Evolutionary conservation across 106 monocot species (phyloP), one percentile per base, ranked within the genome.

Genomic region (Apostasia ramifera): DNA sequence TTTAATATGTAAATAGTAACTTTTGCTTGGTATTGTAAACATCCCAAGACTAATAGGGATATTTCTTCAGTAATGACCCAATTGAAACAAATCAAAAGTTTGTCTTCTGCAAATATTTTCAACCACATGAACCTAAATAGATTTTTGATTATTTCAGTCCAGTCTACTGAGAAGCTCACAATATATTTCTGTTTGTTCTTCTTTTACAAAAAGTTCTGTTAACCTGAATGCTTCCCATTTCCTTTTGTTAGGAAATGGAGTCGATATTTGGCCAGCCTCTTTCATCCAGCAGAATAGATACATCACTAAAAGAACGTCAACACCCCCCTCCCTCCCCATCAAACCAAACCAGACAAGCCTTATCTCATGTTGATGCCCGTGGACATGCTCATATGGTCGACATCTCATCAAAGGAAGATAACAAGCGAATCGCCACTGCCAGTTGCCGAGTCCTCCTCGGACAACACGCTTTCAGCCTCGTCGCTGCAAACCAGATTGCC

Each of bases 301-400:
- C 81, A 66, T 66, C 63, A 56, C 8, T 71, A 65, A 7, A 55
- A 61, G 77, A 75, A 58, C 38, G 66, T 45, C 44, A 55, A 2
- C 2, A 40, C 45, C 14, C 61, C 69, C 53, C 71, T 44, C 40
- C 26, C 26, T 26, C 44, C 40, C 55, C 9, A 61, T 53, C 71
- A 10, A 40, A 2, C 53, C 70, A 78, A 73, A 8, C 40, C 41
- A 62, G 82, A 54, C 60, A 55, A 50, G 56, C 45, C 2, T 62
- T 93, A 10, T 83, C 85, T 26, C 97, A 98, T 74, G 81, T 85
- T 11, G 75, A 85, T 57, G 73, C 14, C 15, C 59, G 61, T 48
- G 97, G 97, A 0, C 74, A 83, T 50, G 92, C 97, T 0, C 54
- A 52, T 55, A 98, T 98, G 97, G 92, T 98, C 9, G 85, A 98